Base-by-base conservation (phyloP, 1,284 basidiomycete genomes). In the Apiotrichum siamense region DNA sequence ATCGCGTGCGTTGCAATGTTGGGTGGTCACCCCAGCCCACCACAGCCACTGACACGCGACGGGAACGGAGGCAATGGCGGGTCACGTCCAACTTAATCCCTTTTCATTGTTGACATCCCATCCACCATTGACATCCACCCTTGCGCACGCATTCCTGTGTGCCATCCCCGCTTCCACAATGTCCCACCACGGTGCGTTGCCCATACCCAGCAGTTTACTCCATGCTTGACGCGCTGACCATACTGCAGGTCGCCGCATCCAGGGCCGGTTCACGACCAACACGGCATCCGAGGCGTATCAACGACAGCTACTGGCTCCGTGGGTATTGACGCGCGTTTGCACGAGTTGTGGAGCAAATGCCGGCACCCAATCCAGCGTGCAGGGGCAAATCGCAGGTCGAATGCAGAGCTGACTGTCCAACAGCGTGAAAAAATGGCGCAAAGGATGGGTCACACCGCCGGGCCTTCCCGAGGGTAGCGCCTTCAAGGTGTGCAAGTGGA, bases 361-460 rank as follows among this genome's bases (percentile, higher is more conserved):
- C 10, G 10, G 7, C 35, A 7, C 10, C 15, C 29, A 7, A 31
- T 31, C 29, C 29, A 31, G 9, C 29, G 29, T 9, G 9, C 15
- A 7, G 9, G 9, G 7, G 9, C 29, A 31, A 7, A 31, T 31
- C 29, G 29, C 29, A 31, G 9, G 9, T 31, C n/a, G n/a, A n/a
- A n/a, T n/a, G n/a, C n/a, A n/a, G n/a, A n/a, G 35, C 10, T 37
- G 10, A 9, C 12, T 21, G 11, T 37, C 11, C 17, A 23, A 1
- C 44, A 66, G 65, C 1, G 65, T 64, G 11, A 63, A 66, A 50
- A 64, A 60, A 42, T 67, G 64, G 64, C 60, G 61, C 23, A 59
- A 57, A 37, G 61, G 61, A 57, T 67, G 65, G 65, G 52, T 58
- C 6, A 44, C 60, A 6, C 65, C 65, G 11, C 52, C 54, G n/a